These are phyloP conservation scores for Fusarium drepaniforme DNA, from an alignment of 2,329 filamentous ascomycete species.

Conservation along the genomic window DNA sequence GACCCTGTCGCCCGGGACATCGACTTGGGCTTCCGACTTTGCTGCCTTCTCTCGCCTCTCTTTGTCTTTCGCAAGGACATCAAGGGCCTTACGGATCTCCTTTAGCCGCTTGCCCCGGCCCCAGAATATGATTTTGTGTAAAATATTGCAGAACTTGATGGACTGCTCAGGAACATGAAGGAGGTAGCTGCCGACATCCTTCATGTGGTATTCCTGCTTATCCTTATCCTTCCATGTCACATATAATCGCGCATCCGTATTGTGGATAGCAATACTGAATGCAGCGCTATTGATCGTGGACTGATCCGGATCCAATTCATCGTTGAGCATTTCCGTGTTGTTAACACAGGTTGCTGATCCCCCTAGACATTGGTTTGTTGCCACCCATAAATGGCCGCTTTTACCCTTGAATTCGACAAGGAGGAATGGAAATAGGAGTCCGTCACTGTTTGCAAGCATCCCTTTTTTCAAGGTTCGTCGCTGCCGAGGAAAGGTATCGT, in stretches of 20 bases:
- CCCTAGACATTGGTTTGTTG: slow-evolving; percentile 53
- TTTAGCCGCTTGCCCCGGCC: slow-evolving; percentile 43
- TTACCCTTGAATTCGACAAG: slow-evolving; percentile 39
- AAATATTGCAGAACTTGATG: slow-evolving; percentile 46
- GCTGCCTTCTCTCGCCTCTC: background rate
- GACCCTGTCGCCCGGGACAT: background rate
- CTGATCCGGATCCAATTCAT: slow-evolving; percentile 17
- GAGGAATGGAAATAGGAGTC: slow-evolving; percentile 23
- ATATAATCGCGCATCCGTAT: slow-evolving; percentile 48
- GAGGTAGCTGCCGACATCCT: slow-evolving; percentile 43
- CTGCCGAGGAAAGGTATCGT: background rate
- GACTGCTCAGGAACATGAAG: slow-evolving; percentile 46
- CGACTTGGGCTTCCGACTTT: background rate
- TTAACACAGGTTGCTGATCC: slow-evolving; percentile 49
- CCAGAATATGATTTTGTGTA: slow-evolving; percentile 52
- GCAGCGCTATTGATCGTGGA: slow-evolving; percentile 43
- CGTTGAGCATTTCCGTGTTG: slow-evolving; percentile 46
- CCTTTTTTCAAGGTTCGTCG: no score
- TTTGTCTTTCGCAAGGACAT: background rate
- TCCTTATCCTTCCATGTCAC: slow-evolving; percentile 49
- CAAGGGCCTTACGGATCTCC: slow-evolving; percentile 31
- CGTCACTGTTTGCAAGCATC: background rate
- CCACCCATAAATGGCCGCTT: slow-evolving; percentile 47
- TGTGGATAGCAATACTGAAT: slow-evolving; percentile 9
- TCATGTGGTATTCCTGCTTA: slow-evolving; percentile 47